Base-by-base conservation (phyloP, 108 stramenopile genomes). In the Fistulifera pelliculosa region DNA sequence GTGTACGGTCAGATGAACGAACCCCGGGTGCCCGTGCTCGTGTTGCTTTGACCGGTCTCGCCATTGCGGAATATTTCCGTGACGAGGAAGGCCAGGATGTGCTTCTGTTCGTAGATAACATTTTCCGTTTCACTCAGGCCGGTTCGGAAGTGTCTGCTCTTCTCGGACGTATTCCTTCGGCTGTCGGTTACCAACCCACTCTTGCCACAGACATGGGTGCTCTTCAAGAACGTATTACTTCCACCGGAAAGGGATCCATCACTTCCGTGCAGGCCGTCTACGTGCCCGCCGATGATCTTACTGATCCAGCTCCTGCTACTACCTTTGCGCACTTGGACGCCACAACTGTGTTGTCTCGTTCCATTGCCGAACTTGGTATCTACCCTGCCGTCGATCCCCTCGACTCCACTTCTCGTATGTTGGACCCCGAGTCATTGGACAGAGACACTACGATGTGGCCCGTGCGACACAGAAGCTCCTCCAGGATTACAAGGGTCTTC, bases 1-100 rank as follows among this genome's bases (percentile, higher is more conserved):
- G 99, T 99, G 82, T 99, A 98, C 87, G 99, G 99, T 56, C 99
- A 99, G 89, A 99, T 99, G 99, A 99, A 99, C 91, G 99, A 99
- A 79, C 99, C 99, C 98, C 93, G 38, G 93, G 93, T 74, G 93
- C 93, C 52, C 88, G 99, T 62, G 99, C 99, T 69, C 98, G 99
- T 76, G 99, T 99, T 41, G 99, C 97, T 58, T 87, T 99, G 54
- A 99, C 99, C 49, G 99, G 99, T 49, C 83, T 99, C 38, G 96
- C 99, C 76, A 98, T 99, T 68, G 99, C 99, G 52, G 99, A 99
- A 77, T 99, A 99, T 79, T 99, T 99, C 96, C 96, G 99, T 74
- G 99, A 99, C 71, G 94, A 96, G 73, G 97, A 99, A 79, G 96
- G 95, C 64, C 99, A 99, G 76, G 97, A 99, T 73, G 99, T 99